Base-by-base conservation (phyloP, 140 eudicot species). In the Cichorium intybus region DNA sequence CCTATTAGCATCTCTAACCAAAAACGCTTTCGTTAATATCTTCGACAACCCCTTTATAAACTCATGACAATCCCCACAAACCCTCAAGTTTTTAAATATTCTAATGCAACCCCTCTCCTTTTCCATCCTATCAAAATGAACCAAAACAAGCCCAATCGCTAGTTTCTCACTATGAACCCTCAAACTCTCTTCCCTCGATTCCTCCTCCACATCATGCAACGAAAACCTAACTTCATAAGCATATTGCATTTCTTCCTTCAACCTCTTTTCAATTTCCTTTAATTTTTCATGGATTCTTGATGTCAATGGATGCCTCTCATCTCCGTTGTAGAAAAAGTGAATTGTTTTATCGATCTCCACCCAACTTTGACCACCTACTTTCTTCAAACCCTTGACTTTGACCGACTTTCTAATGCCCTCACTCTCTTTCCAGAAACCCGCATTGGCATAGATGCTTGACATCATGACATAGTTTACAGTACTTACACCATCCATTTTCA, bases 351-450 rank as follows among this genome's bases (percentile, higher is more conserved):
- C 77, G 23, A 82, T 71, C 76, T 85, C 95, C 9, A 86, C 85
- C 95, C 85, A 87, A 68, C 91, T 84, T 6, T 72, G 79, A 10
- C 95, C 86, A 17, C 86, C 95, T 51, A 73, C 84, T 74, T 87
- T 87, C 79, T 70, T 81, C 18, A 87, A 74, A 27, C 91, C 91
- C 52, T 64, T 87, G 20, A 56, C 72, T 71, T 76, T 87, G 62
- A 71, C 86, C 21, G 71, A 35, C 56, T 66, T 80, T 74, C 86
- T 73, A 75, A 84, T 60, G 57, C 50, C 35, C 76, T 84, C 91
- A 17, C 88, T 62, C 68, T 87, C 91, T 64, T 81, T 76, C 88
- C 91, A 87, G n/a, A 72, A 77, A 16, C 91, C 88, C 5, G 87
- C 84, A 60, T 81, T 69, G 3, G 95, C 91, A 46, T 70, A 84